Evolutionary conservation across 176 grass and related monocot species (phyloP), one percentile per base, ranked within the genome.

Genomic region (Secale cereale): DNA sequence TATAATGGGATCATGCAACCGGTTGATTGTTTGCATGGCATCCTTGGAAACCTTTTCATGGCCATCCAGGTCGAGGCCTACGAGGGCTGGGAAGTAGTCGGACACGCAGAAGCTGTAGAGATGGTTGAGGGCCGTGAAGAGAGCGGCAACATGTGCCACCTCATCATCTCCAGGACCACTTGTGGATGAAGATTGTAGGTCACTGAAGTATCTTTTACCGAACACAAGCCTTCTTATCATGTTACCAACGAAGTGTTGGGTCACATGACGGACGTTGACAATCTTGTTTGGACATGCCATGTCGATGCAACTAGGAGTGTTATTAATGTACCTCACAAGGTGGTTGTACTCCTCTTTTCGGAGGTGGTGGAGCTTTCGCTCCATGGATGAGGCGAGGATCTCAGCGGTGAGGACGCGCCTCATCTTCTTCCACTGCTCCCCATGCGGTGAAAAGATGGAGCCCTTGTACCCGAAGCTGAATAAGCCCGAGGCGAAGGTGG

Each of bases 81-180:
- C 46, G n/a, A 90, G 36, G 0, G 23, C 43, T 1, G 91, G 88
- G 59, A 85, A 65, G 77, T 89, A 93, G 25, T 93, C 91, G 0
- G 88, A 90, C 16, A 88, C 60, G 8, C 81, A 85, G 2, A 93
- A 90, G 29, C 56, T 59, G 26, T 87, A 87, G 16, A 93, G 1
- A 17, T 35, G 32, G 23, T 40, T 70, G 2, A 90, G 70, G 22
- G 62, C 22, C 0, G 22, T 37, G 40, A 93, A 90, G 2, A 80
- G 52, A 7, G 82, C 77, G 6, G 78, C 81, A 10, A 90, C 66
- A 20, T 93, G 88, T 59, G 86, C 91, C 59, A 71, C 25, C 82
- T 92, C 91, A n/a, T 92, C 80, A 4, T 52, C 12, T 1, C 83
- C 83, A 0, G 87, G 83, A 1, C 87, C 67, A 5, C 59, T 79